Base-by-base conservation (phyloP, 768 basidiomycete genomes). In the Collybiopsis luxurians region DNA sequence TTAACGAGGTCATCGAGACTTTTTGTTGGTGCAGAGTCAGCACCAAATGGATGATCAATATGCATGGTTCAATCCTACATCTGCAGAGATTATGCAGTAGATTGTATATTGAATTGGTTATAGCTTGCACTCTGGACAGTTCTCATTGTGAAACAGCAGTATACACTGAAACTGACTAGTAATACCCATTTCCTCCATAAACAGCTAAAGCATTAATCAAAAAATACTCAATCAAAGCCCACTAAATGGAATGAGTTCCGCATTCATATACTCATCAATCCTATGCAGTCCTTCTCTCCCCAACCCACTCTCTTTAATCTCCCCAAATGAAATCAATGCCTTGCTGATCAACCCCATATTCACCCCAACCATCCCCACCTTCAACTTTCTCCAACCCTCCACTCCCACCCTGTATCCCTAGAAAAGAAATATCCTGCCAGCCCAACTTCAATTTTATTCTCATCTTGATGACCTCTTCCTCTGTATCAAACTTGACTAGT, bases 401-500 rank as follows among this genome's bases (percentile, higher is more conserved):
- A 98, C 42, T 92, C 87, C 38, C 95, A 75, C 2, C 92, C 90
- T 4, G 96, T 78, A 67, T 98, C 96, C 62, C 81, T 67, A 36
- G 80, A 81, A 78, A 86, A 99, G 78, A 98, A 95, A 73, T 98
- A 97, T 4, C 95, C 95, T 19, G 96, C 94, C 23, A 99, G 78
- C 0, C 97, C 97, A 26, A 90, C 83, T 19, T 90, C 83, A 0
- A 86, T 79, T 62, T 82, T 75, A 71, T 99, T 98, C 30, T 95
- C 51, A 93, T 71, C 62, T 79, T 77, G 55, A 98, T 78, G 0
- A 94, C 95, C 69, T 98, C 90, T 43, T 95, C 94, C 73, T 99
- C 97, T 0, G 93, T 94, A 70, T 91, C 85, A 66, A 99, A 99
- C 66, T 87, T 88, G 68, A 82, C 86, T 23, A 99, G 74, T 5